Evolutionary conservation across 2,329 filamentous ascomycete genomes (phyloP), one percentile per base, ranked within the genome.

Genomic region (Zasmidium cellare): DNA sequence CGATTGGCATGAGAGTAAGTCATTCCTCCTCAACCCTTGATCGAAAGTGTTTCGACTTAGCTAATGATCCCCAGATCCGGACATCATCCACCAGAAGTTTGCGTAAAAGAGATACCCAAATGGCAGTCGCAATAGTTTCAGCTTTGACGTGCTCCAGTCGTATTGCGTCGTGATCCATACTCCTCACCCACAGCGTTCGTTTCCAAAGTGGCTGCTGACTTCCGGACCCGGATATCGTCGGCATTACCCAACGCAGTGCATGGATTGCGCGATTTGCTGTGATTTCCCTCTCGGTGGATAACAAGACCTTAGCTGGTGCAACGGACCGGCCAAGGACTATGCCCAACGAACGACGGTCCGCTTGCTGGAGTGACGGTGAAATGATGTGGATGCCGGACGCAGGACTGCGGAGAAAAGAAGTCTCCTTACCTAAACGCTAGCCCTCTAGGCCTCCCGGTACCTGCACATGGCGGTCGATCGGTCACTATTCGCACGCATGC

Each of bases 11-110:
- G 94, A 99, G 83, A 96, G 70, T 72, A 63, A 70, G 70, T 71
- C 50, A 58, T 59, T 51, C 48, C 51, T 23, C 46, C 19, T 16
- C 49, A 50, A n/a, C 46, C 46, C 49, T 19, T 45, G 53, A 63
- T 62, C 45, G 46, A 18, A 35, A 53, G 41, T 44, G 47, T 24
- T 22, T 51, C 45, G 35, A 46, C 25, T 57, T 61, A 53, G 57
- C 64, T 61, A 58, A 65, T 53, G 47, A 25, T 12, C 24, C 20
- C 31, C 62, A 72, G 70, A 99, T 74, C 94, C 94, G 18, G 93
- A 99, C 72, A 94, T 99, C 70, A 97, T 99, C 73, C 93, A 97
- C 78, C 94, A 91, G 72, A 97, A 96, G 78, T 96, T 97, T 76
- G 92, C 91, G 70, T 97, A 82, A 60, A 22, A 50, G 18, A 60